Conservation (phyloP, 129 eudicot species). For the Ambrosia artemisiifolia region DNA sequence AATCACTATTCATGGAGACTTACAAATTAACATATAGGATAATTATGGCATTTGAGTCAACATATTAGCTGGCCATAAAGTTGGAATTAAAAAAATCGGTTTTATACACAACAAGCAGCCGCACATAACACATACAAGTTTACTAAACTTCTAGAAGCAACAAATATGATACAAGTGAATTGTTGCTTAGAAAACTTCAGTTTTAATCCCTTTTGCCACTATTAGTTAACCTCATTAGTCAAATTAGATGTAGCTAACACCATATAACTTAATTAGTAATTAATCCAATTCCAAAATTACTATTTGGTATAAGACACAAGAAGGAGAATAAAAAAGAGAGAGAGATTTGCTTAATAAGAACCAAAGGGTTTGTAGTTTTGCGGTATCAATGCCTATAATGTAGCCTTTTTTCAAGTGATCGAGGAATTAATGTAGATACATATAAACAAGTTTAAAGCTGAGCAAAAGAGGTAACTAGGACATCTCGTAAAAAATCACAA, state of each 20-base stretch:
- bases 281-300: not conserved
- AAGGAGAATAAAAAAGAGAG: no score
- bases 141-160: not conserved
- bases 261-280: not conserved
- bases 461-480: no score
- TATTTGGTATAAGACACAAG: not conserved
- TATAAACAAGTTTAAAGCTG: no score
- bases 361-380: no score
- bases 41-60: not conserved
- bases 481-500: no score
- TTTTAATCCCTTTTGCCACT: not conserved
- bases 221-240: constrained; percentile 4
- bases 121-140: not conserved
- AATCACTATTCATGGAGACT: no score
- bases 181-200: not conserved
- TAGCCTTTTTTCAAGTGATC: no score
- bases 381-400: no score
- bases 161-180: not conserved
- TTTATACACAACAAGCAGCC: not conserved
- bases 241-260: constrained; percentile 6
- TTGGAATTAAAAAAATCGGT: not conserved
- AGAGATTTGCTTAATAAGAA: no score
- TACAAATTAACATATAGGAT: no score
- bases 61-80: not conserved
- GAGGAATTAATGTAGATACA: no score